Base-by-base conservation (phyloP, 2,329 filamentous ascomycete genomes). In the Claviceps arundinis region DNA sequence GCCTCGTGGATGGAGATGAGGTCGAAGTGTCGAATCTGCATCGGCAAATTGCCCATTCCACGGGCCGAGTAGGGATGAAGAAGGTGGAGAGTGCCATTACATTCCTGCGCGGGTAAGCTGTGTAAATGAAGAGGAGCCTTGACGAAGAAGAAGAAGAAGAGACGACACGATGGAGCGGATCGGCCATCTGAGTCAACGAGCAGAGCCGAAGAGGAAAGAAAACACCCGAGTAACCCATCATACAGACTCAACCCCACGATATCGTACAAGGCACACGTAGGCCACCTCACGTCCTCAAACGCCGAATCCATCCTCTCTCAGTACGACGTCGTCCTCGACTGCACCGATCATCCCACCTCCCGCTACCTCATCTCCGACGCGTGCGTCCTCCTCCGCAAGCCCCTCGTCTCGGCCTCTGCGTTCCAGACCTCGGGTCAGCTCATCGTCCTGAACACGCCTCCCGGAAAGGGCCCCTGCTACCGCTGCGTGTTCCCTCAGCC, bases 1-100 rank as follows among this genome's bases (percentile, higher is more conserved):
- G 91, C 0, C 72, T 98, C 7, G 80, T 93, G 24, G 93, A 98
- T 64, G 89, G 86, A 3, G 93, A 98, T 67, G 74, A 74, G 0
- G 91, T 98, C 34, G 93, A 97, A 64, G 71, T 77, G 16, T 95
- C 89, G 30, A 98, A 98, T 64, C 74, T 98, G 14, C 93, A 97
- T 70, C 83, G 93, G 0, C 93, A 98, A 68, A 81, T 97, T 49
- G 78, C 89, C 37, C 91, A 98, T 65, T 76, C 77, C 2, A 86
- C 82, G 0, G 70, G 73, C 3, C 79, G 80, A 50, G 80, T 94
- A 4, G 87, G 87, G 11, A 79, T 79, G 72, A 75, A 73, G 53
- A 97, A 97, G 68, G 89, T 93, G 2, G 80, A 89, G 52, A 95
- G 88, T 63, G 85, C 84, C 4, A 74, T 83, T 50, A 65, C 72